A percentile compares a stretch with the other conserved stretches of the same genome.
phyloP scores from a whole-genome alignment of 768 basidiomycete genomes.

The Lentinula lateritia region DNA sequence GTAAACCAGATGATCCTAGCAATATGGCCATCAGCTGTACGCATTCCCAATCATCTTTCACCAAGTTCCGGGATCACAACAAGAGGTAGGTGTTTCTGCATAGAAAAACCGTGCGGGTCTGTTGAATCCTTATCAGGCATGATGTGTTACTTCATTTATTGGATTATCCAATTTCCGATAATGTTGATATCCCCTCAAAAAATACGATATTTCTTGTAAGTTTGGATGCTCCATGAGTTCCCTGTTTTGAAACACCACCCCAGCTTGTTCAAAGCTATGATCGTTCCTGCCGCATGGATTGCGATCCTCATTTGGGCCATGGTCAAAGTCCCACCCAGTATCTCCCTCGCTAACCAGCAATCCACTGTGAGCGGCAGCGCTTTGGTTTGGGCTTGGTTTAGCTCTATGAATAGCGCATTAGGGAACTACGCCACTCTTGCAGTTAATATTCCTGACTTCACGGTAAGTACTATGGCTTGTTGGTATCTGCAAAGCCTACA shows the following conservation, averaged over 20 bases:
- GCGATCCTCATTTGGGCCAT: slow-evolving; percentile 79
- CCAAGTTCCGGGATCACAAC: slow-evolving; percentile 57
- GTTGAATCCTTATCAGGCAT: slow-evolving; percentile 38
- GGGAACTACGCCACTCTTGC: slow-evolving; percentile 69
- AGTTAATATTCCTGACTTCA: slow-evolving; percentile 86
- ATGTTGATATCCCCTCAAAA: slow-evolving; percentile 73
- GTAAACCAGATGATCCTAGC: slow-evolving; percentile 81
- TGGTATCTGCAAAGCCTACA: too few species aligned
- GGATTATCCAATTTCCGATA: slow-evolving; percentile 72
- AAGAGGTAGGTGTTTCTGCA: slow-evolving; percentile 33
- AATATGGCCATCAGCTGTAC: slow-evolving; percentile 71
- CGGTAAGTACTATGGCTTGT: slow-evolving; percentile 19
- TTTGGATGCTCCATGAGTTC: background rate
- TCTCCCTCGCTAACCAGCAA: slow-evolving; percentile 51
- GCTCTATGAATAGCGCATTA: slow-evolving; percentile 69
- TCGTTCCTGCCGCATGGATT: slow-evolving; percentile 63
- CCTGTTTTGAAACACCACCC: too few species aligned
- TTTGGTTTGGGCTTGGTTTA: slow-evolving; percentile 76
- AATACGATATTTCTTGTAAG: slow-evolving; percentile 66
- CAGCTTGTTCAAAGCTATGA: slow-evolving; percentile 51
- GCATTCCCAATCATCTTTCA: slow-evolving; percentile 60
- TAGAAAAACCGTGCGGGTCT: background rate
- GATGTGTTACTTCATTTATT: slow-evolving; percentile 72
- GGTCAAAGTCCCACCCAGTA: slow-evolving; percentile 56
- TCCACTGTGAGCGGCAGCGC: slow-evolving; percentile 45